Conservation (phyloP, 257 asterid species). For the Solanum neorickii region DNA sequence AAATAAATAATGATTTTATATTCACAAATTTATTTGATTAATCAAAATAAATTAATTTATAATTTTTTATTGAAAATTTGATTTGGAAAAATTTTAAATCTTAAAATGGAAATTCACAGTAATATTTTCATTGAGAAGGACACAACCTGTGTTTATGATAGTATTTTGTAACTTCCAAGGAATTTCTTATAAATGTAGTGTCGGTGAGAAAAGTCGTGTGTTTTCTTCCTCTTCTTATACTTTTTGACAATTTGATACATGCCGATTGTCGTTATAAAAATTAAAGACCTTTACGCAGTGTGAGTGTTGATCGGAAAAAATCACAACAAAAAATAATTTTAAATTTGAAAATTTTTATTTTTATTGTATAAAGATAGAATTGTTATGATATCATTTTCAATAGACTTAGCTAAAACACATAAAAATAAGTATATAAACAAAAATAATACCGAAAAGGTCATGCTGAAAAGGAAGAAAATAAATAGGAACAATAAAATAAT, state of each 20-base stretch:
- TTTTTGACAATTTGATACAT: neutral
- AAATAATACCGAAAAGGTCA: neutral
- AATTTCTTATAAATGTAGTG: neutral
- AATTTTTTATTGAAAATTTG: no score
- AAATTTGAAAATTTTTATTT: neutral
- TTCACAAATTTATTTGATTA: no score
- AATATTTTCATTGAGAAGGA: neutral
- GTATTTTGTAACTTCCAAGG: neutral
- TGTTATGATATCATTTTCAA: no score
- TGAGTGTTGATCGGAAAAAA: neutral
- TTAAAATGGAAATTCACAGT: neutral
- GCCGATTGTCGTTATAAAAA: neutral
- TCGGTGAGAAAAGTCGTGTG: neutral
- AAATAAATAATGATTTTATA: no score
- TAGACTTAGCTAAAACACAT: neutral
- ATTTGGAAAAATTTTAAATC: no score
- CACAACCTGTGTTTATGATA: neutral
- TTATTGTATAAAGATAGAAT: no score
- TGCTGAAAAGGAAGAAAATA: no score
- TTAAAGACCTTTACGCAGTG: neutral
- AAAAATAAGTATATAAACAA: no score
- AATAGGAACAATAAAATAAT: no score
- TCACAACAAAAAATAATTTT: no score
- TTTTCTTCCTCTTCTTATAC: neutral
- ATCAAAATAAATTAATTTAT: no score